These are phyloP conservation scores for Gentiana dahurica DNA, from an alignment of 257 asterid genomes.

Conservation along the genomic window DNA sequence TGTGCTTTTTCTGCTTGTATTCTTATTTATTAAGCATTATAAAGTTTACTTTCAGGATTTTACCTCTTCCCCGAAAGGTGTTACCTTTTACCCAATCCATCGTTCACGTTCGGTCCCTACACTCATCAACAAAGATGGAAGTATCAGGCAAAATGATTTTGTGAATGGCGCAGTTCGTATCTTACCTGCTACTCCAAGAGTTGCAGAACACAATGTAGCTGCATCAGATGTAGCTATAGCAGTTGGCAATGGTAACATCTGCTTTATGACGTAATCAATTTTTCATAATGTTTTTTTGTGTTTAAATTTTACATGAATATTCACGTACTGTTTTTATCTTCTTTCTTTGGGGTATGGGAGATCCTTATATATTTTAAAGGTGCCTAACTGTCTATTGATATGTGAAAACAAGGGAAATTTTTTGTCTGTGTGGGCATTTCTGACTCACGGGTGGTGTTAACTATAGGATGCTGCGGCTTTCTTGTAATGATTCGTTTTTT, in stretches of 20 bases:
- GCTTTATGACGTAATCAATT: too few relatives aligned
- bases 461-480: too few relatives aligned
- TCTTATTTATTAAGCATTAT: neutral
- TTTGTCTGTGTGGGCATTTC: too few relatives aligned
- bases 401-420: too few relatives aligned
- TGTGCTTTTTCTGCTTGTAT: too few relatives aligned
- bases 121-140: conserved; percentile 41
- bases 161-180: conserved; percentile 59
- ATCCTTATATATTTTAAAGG: too few relatives aligned
- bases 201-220: conserved; percentile 25
- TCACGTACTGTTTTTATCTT: neutral
- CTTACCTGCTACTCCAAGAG: conserved; percentile 47
- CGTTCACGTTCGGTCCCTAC: conserved; percentile 84
- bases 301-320: too few relatives aligned
- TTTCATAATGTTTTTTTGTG: too few relatives aligned
- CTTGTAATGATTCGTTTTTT: too few relatives aligned
- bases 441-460: too few relatives aligned
- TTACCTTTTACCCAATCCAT: conserved; percentile 38
- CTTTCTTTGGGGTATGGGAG: neutral
- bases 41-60: conserved; percentile 12
- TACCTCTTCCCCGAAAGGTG: conserved; percentile 45
- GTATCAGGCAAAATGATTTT: conserved; percentile 43
- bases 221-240: conserved; percentile 25
- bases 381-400: too few relatives aligned
- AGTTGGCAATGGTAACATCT: conserved; percentile 30